These are phyloP conservation scores for Penicillium palitans DNA, from an alignment of 2,329 filamentous ascomycete species.

Conservation along the genomic window DNA sequence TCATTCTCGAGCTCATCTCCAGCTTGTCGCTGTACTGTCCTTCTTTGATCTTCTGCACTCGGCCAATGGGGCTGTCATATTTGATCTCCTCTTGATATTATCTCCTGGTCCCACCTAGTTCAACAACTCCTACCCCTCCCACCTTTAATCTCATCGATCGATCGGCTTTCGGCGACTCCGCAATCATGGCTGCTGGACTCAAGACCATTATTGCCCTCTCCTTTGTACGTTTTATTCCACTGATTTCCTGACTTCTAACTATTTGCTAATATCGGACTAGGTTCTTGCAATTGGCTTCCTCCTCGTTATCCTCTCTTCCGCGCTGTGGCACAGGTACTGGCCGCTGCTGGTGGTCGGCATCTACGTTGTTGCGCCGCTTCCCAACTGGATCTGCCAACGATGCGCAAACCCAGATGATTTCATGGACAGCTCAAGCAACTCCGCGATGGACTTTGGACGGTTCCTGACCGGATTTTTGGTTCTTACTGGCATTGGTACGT, in stretches of 20 bases:
- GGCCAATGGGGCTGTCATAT: conserved; percentile 21
- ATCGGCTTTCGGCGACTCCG: conserved; percentile 27
- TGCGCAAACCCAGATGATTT: conserved; percentile 95
- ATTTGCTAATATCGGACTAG: conserved; percentile 41
- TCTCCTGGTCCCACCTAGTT: conserved; percentile 5
- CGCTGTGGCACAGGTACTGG: conserved; percentile 91
- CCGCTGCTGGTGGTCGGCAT: conserved; percentile 93
- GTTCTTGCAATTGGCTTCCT: conserved; percentile 97
- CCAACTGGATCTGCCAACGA: conserved; percentile 92
- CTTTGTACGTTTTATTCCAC: conserved; percentile 64
- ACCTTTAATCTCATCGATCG: conserved; percentile 5
- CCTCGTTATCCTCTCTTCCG: conserved; percentile 96
- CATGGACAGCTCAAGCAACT: conserved; percentile 78
- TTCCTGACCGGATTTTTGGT: conserved; percentile 96
- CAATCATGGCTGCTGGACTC: conserved; percentile 73
- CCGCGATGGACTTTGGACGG: conserved; percentile 86
- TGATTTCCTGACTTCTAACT: not conserved
- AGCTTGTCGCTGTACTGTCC: conserved; percentile 1
- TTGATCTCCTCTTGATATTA: conserved; percentile 5
- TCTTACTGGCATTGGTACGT: conserved; percentile 93
- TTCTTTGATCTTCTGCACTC: conserved; percentile 11
- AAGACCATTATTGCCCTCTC: conserved; percentile 99
- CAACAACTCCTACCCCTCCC: conserved; percentile 6
- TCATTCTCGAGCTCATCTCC: conserved; percentile 20
- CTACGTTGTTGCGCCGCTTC: conserved; percentile 88